Evolutionary conservation across 768 basidiomycete genomes (phyloP).

Genomic region (Trametes sanguinea): DNA sequence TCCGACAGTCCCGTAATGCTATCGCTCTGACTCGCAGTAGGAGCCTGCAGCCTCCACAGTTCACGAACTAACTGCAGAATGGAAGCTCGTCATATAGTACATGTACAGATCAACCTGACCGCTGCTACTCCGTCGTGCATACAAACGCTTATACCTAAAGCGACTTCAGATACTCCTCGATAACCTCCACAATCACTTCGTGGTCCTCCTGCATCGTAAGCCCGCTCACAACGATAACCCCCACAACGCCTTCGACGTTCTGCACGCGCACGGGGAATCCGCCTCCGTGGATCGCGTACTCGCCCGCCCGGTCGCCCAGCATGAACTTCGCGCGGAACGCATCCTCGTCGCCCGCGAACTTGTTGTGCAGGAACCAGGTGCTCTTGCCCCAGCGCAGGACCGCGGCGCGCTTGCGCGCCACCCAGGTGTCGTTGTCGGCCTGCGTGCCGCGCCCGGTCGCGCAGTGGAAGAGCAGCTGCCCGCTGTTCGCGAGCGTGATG

Average conservation of each 20-base stretch:
- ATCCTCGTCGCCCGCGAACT: constrained; percentile 23
- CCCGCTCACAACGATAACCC: constrained; percentile 27
- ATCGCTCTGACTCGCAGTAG: no score
- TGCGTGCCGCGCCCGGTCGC: constrained; percentile 23
- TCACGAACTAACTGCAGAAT: no score
- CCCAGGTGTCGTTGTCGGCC: constrained; percentile 28
- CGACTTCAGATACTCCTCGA: constrained; percentile 24
- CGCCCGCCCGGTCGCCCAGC: constrained; percentile 23
- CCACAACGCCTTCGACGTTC: constrained; percentile 26
- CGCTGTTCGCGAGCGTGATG: constrained; percentile 27
- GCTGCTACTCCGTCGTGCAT: no score
- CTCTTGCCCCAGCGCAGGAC: constrained; percentile 27
- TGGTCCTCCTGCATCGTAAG: constrained; percentile 29
- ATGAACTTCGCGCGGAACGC: constrained; percentile 25
- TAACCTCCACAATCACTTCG: constrained; percentile 25
- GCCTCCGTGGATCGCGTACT: constrained; percentile 28
- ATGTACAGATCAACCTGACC: no score
- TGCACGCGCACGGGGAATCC: constrained; percentile 26
- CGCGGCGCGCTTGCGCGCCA: constrained; percentile 28
- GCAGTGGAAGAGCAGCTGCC: constrained; percentile 28
- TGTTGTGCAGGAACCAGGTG: constrained; percentile 25
- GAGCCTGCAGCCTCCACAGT: no score
- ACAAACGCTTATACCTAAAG: not conserved
- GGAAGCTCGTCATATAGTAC: no score
- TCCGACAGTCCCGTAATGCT: no score